Evolutionary conservation across 1,284 basidiomycete species (phyloP).

Genomic region (Naganishia cerealis): DNA sequence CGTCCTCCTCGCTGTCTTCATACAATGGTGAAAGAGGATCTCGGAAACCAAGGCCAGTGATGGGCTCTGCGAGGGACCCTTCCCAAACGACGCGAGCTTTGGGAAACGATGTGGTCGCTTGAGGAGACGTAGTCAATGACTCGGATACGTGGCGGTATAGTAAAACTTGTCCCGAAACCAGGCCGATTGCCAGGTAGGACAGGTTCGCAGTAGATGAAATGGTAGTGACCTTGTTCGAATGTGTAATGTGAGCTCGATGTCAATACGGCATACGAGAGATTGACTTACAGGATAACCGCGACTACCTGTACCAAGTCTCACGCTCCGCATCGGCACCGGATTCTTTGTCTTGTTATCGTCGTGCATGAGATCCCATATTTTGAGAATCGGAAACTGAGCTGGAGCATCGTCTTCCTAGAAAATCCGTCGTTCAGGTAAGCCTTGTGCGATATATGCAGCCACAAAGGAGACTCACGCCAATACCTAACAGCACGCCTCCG

Average conservation of each 20-base stretch:
- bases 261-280: constrained; percentile 18
- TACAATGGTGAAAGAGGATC: constrained; percentile 23
- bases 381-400: constrained; percentile 67
- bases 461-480: constrained; percentile 66
- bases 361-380: constrained; percentile 81
- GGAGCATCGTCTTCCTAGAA: constrained; percentile 69
- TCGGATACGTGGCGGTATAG: constrained; percentile 88
- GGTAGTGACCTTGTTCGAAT: constrained; percentile 65
- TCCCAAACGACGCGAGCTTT: constrained; percentile 79
- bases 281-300: constrained; percentile 74
- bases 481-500: constrained; percentile 73
- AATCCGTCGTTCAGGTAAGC: not conserved
- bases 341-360: constrained; percentile 69
- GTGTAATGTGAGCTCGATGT: not conserved
- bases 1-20: constrained; percentile 1
- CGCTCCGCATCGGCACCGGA: constrained; percentile 71
- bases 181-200: constrained; percentile 81
- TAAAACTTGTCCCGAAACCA: constrained; percentile 91
- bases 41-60: constrained; percentile 86
- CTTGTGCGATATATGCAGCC: constrained; percentile 5
- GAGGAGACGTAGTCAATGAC: constrained; percentile 65
- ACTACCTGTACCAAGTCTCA: constrained; percentile 72
- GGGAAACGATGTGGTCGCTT: constrained; percentile 67
- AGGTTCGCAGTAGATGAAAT: constrained; percentile 77
- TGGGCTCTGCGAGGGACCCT: constrained; percentile 71